These are phyloP conservation scores for Nitzschia palea DNA, from an alignment of 108 stramenopile genomes.

Conservation along the genomic window DNA sequence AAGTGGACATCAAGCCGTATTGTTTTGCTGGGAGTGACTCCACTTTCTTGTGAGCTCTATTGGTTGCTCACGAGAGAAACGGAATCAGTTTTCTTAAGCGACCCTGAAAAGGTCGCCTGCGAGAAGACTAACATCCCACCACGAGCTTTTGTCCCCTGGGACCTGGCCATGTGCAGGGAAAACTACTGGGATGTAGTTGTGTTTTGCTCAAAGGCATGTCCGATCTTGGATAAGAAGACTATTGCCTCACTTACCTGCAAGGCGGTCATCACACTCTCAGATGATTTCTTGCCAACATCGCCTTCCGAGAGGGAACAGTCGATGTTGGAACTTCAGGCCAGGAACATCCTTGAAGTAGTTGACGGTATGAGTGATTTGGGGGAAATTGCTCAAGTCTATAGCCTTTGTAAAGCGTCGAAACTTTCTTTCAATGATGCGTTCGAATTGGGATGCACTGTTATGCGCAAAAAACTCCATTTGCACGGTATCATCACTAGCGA, in stretches of 20 bases:
- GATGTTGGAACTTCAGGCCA: constrained; percentile 13
- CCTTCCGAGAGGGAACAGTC: constrained; percentile 2
- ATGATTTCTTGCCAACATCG: constrained; percentile 16
- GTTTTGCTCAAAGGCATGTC: constrained; percentile 31
- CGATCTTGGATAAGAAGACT: constrained; percentile 1
- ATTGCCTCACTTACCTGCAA: constrained; percentile 12
- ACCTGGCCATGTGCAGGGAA: background rate
- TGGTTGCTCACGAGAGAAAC: constrained; percentile 22
- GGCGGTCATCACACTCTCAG: constrained; percentile 21
- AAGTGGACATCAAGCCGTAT: constrained; percentile 18
- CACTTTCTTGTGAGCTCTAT: constrained; percentile 18
- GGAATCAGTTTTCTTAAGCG: constrained; percentile 23
- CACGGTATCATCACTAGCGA: constrained; percentile 31
- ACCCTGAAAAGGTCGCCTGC: constrained; percentile 9
- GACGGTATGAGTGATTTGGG: constrained; percentile 33
- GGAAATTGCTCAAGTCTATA: constrained; percentile 30
- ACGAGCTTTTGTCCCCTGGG: constrained; percentile 18
- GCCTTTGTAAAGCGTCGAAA: background rate
- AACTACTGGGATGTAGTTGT: constrained; percentile 28
- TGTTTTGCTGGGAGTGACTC: constrained; percentile 26
- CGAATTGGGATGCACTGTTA: constrained; percentile 18
- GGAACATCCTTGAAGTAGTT: constrained; percentile 20
- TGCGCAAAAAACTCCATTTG: constrained; percentile 38
- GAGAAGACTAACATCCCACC: constrained; percentile 12
- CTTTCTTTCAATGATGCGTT: constrained; percentile 26